Base-by-base conservation (phyloP, 257 asterid genomes). In the Solanum acaule region DNA sequence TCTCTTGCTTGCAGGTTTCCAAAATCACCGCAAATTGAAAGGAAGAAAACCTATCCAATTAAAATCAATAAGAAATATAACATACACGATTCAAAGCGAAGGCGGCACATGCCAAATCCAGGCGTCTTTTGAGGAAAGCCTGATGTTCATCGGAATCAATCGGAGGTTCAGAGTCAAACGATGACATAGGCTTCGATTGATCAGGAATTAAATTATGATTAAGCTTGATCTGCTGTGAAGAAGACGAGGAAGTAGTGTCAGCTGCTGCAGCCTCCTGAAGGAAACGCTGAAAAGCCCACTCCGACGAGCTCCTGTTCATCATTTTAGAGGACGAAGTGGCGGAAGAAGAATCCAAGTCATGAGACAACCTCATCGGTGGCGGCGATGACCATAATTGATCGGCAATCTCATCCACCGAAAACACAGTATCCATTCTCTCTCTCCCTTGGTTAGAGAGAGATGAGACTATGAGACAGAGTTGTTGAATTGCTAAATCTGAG, bases 21-120 rank as follows among this genome's bases (percentile, higher is more conserved):
- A 15, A 71, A 44, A 70, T 70, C 77, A 70, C 38, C 4, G 42
- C 40, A 70, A 42, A 15, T 67, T 67, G n/a, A 29, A 29, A 29
- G 38, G 23, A 70, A 29, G 37, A 2, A 40, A 71, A 76, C 31
- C 42, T 38, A 23, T 76, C 18, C 3, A 37, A 38, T 37, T 23
- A 35, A 85, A 65, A 65, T 16, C 3, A 34, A 15, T 22, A 83
- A 22, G 20, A 29, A 59, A 83, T 52, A 52, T 46, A 84, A 15
- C 78, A 23, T 91, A 96, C 99, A 93, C 98, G 87, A 63, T 96
- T 89, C 93, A 95, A 91, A 86, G 99, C 98, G 77, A 95, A 93
- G 92, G 98, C 99, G 65, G 98, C 98, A 89, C 99, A 96, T n/a
- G 98, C 99, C 92, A 94, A 85, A 89, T 96, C 97, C 34, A 96